Evolutionary conservation across 2,329 filamentous ascomycete genomes (phyloP).

Genomic region (Beauveria sp.): DNA sequence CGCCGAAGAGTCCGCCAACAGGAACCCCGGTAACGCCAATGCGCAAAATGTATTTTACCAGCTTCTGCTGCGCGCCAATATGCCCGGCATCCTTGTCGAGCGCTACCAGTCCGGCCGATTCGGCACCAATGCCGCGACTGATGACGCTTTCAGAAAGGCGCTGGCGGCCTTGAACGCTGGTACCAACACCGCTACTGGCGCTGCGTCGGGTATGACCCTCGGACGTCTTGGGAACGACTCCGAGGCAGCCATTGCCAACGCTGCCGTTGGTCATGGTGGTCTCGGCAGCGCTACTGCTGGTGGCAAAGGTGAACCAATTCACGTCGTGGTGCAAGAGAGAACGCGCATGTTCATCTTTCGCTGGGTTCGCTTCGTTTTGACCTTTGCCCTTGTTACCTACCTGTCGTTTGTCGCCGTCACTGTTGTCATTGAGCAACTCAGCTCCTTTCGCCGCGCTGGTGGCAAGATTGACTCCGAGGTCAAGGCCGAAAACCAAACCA

Average conservation of each 20-base stretch:
- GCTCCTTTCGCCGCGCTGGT: constrained; percentile 64
- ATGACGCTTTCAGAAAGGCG: constrained; percentile 69
- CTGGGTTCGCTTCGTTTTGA: constrained; percentile 81
- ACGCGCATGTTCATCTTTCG: constrained; percentile 73
- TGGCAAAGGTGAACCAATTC: constrained; percentile 76
- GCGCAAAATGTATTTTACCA: constrained; percentile 94
- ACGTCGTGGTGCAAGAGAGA: constrained; percentile 96
- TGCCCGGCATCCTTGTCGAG: constrained; percentile 88
- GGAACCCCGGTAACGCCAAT: constrained; percentile 78
- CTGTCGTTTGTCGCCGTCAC: constrained; percentile 71
- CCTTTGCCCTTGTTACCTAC: constrained; percentile 73
- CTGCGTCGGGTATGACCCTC: constrained; percentile 16
- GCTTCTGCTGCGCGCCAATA: constrained; percentile 80
- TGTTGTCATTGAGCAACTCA: constrained; percentile 73
- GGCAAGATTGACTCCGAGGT: constrained; percentile 72
- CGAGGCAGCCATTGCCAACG: constrained; percentile 23
- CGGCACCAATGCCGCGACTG: constrained; percentile 70
- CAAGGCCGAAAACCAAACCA: constrained; percentile 86
- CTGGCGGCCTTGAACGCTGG: constrained; percentile 36
- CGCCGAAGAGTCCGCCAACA: constrained; percentile 85
- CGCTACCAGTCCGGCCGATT: constrained; percentile 82
- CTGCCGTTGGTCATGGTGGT: constrained; percentile 17
- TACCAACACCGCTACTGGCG: constrained; percentile 19
- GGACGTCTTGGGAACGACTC: constrained; percentile 21
- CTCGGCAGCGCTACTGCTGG: constrained; percentile 40